Conservation (phyloP, 2,329 filamentous ascomycete genomes). For the Aspergillus transmontanensis region DNA sequence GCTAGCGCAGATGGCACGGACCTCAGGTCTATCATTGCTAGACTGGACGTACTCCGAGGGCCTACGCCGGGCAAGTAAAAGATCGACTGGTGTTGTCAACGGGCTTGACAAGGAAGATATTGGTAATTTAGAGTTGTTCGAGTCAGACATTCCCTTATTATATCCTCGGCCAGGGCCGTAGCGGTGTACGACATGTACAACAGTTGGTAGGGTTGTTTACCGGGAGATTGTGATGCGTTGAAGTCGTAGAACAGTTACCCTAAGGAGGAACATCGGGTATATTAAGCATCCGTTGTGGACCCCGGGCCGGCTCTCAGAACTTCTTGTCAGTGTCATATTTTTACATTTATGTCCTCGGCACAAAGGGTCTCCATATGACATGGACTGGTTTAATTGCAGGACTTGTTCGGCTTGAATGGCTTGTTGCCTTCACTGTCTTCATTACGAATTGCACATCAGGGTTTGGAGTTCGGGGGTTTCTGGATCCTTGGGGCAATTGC, state of each 20-base stretch:
- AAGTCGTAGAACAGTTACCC: neutral
- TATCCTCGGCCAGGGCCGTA: neutral
- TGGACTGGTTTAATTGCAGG: neutral
- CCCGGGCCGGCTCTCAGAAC: neutral
- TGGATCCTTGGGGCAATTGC: neutral
- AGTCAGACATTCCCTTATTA: neutral
- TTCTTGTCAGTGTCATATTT: neutral
- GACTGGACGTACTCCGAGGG: neutral
- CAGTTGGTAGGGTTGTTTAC: neutral
- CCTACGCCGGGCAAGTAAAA: neutral
- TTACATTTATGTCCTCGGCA: neutral
- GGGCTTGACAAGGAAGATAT: neutral
- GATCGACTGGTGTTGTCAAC: neutral
- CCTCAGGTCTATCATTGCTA: neutral
- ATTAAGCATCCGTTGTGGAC: neutral
- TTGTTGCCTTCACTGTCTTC: neutral
- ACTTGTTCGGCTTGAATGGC: neutral
- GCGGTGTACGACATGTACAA: neutral
- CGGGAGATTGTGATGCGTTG: neutral
- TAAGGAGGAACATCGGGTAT: neutral
- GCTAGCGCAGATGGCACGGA: constrained; percentile 2
- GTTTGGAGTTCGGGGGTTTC: neutral
- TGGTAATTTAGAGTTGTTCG: neutral
- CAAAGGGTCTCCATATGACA: neutral
- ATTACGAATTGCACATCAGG: neutral